Base-by-base conservation (phyloP, 192 early-diverging fungal genomes). In the Blastocladiella britannica region DNA sequence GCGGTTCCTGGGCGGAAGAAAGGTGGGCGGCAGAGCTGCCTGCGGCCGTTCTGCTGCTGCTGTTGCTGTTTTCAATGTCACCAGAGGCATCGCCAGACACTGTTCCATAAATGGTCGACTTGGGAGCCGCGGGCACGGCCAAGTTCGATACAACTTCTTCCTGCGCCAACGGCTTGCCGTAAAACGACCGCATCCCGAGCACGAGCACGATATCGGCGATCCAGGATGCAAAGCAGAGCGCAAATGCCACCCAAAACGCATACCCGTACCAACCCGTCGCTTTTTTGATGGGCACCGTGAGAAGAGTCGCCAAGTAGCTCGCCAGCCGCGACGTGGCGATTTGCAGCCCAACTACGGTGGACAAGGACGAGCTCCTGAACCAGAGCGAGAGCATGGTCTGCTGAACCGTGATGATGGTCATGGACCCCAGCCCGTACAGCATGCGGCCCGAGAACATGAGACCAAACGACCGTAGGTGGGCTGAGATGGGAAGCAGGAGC, bases 311-410 rank as follows among this genome's bases (percentile, higher is more conserved):
- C 28, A 80, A 37, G 63, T 84, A 87, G 0, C 82, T 83, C 26
- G 84, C 69, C 67, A 87, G 62, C 43, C 81, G 82, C 25, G 82
- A 80, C 5, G 76, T 77, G 15, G 82, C 79, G 29, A 87, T 68
- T 63, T 82, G 80, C 29, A 82, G 63, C 2, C 81, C 80, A 51
- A 87, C 70, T 8, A 82, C 82, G 7, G 79, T 67, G 4, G 81
- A 81, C 23, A 87, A 66, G 0, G 77, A 73, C 56, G 74, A 73
- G 51, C 83, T 82, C 22, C 65, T 72, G 62, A 87, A 87, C 71
- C 82, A 84, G 72, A 82, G 81, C 24, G 80, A 77, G 23, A 84
- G 68, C 7, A 87, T 87, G 4, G 82, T 87, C 58, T 87, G 82
- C 65, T 87, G 84, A n/a, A 83, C 78, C 37, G 83, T 82, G 0